phyloP scores from a whole-genome alignment of 2,329 filamentous ascomycete species.

The Bimuria novae-zelandiae region DNA sequence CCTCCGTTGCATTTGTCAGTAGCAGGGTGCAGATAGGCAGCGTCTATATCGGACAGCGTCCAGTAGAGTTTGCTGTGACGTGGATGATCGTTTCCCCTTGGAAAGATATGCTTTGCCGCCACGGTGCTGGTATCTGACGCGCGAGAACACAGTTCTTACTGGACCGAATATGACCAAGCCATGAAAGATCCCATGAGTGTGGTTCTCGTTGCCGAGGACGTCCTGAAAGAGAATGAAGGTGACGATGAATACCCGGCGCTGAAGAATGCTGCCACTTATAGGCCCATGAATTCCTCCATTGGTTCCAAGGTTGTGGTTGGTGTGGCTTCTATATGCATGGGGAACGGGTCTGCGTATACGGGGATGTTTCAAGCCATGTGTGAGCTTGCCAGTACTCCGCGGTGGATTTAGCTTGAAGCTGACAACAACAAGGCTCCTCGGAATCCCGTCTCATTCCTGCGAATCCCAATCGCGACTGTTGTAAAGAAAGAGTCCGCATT shows the following conservation, averaged over 20 bases:
- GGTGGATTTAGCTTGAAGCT: slow-evolving; percentile 8
- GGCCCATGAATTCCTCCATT: not conserved
- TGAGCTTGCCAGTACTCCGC: slow-evolving; percentile 20
- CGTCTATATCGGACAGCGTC: not conserved
- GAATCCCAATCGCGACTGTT: slow-evolving; percentile 24
- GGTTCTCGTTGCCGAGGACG: slow-evolving; percentile 25
- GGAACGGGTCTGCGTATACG: slow-evolving; percentile 24
- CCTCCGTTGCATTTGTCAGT: not conserved
- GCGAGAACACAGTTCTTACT: slow-evolving; percentile 16
- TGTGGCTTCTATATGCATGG: slow-evolving; percentile 29
- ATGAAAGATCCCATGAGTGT: slow-evolving; percentile 19
- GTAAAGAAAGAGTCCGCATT: slow-evolving; percentile 17
- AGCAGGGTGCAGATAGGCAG: not conserved
- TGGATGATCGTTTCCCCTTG: not conserved
- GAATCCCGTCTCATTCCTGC: not conserved
- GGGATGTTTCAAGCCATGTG: slow-evolving; percentile 23
- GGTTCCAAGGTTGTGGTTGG: slow-evolving; percentile 25
- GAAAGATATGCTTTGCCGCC: not conserved
- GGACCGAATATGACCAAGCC: slow-evolving; percentile 21
- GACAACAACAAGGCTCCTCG: slow-evolving; percentile 11
- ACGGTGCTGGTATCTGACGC: not conserved
- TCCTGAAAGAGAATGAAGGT: slow-evolving; percentile 16
- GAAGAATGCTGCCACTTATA: slow-evolving; percentile 13
- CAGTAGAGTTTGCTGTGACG: not conserved
- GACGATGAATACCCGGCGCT: slow-evolving; percentile 28